Evolutionary conservation across 257 asterid genomes (phyloP).

Genomic region (Verbena officinalis): DNA sequence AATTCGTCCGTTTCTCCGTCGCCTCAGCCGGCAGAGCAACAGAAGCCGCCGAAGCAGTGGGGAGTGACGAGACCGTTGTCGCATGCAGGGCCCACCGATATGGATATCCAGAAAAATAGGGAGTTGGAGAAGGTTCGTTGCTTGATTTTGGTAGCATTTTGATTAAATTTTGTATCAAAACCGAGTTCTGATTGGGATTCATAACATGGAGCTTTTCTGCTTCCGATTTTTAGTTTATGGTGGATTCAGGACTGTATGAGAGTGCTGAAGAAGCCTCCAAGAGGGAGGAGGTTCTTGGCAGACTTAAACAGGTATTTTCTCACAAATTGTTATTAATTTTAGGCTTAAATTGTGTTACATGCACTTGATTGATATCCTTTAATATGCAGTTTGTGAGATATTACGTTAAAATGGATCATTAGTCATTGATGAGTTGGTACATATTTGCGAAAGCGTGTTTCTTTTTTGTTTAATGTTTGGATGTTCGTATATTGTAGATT

Average conservation of each 20-base stretch:
- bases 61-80: slow-evolving; percentile 85
- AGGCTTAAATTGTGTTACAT: neutral
- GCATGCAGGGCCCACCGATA: slow-evolving; percentile 67
- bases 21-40: slow-evolving; percentile 38
- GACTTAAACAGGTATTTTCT: slow-evolving; percentile 68
- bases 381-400: neutral
- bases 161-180: too few relatives aligned
- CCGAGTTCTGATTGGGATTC: slow-evolving; percentile 9
- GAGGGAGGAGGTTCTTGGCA: slow-evolving; percentile 69
- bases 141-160: neutral
- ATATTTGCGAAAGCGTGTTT: neutral
- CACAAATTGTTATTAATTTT: neutral
- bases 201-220: neutral
- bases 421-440: too few relatives aligned
- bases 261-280: slow-evolving; percentile 68
- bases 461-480: neutral
- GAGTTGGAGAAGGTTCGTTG: slow-evolving; percentile 79
- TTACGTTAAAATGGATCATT: too few relatives aligned
- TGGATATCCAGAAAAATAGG: slow-evolving; percentile 57
- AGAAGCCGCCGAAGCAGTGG: slow-evolving; percentile 55
- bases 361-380: neutral
- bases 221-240: slow-evolving; percentile 56
- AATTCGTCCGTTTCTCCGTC: slow-evolving; percentile 38
- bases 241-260: slow-evolving; percentile 75
- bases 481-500: slow-evolving; percentile 36